These are phyloP conservation scores for Allodekkera sacchari DNA, from an alignment of 805 yeast species.

Conservation along the genomic window DNA sequence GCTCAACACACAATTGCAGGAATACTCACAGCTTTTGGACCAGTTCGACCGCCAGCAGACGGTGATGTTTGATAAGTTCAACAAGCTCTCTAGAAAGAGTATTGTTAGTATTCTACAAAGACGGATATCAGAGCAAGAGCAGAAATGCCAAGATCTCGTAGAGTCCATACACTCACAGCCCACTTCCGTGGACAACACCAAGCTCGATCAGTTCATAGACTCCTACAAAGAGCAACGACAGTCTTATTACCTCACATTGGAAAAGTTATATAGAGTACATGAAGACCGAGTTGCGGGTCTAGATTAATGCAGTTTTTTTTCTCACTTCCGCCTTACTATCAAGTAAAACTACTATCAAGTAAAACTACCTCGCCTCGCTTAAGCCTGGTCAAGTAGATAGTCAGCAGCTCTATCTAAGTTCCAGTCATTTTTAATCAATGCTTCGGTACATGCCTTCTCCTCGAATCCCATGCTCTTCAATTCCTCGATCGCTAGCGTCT, in stretches of 20 bases:
- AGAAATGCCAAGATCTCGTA: constrained; percentile 8
- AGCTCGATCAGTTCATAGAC: constrained; percentile 29
- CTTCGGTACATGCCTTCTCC: constrained; percentile 53
- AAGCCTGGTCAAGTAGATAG: constrained; percentile 66
- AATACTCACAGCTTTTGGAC: constrained; percentile 14
- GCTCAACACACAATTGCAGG: constrained; percentile 16
- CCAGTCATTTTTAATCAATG: constrained; percentile 64
- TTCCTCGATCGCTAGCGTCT: constrained; percentile 56
- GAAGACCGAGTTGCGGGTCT: constrained; percentile 33
- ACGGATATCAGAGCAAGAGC: constrained; percentile 22
- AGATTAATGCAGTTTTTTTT: constrained; percentile 3
- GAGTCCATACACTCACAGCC: constrained; percentile 10
- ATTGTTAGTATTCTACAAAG: constrained; percentile 26
- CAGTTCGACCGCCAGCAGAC: constrained; percentile 17
- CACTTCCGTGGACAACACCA: constrained; percentile 17
- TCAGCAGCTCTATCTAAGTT: constrained; percentile 84
- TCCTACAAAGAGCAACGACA: constrained; percentile 34
- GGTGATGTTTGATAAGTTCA: constrained; percentile 22
- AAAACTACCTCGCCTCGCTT: constrained; percentile 2
- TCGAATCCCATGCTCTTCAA: constrained; percentile 87
- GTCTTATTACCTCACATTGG: constrained; percentile 35
- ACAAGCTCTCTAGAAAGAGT: constrained; percentile 26
- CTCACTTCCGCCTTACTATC: neutral
- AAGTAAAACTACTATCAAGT: neutral
- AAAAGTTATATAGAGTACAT: constrained; percentile 38